A percentile compares a stretch with the other conserved stretches of the same genome.
Evolutionary conservation across 352 stramenopile genomes (phyloP).

Genomic region (Globisporangium lucens): DNA sequence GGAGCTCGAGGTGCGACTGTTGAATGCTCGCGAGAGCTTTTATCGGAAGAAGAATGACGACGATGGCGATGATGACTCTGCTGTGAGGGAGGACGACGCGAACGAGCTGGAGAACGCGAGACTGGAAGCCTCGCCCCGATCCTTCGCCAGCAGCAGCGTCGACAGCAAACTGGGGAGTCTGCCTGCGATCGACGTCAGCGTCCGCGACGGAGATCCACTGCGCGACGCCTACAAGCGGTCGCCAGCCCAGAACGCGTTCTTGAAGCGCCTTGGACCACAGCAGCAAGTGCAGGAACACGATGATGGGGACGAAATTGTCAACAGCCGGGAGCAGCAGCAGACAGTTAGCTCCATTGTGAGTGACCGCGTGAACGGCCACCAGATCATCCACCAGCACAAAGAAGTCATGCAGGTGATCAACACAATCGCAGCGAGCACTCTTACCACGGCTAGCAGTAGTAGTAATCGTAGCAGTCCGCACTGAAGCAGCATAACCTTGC

Average conservation of each 20-base stretch:
- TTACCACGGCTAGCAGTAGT: not conserved
- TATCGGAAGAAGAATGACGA: constrained; percentile 18
- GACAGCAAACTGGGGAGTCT: constrained; percentile 10
- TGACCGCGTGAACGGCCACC: constrained; percentile 14
- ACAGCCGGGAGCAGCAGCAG: not conserved
- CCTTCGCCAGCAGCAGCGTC: not conserved
- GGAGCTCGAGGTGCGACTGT: constrained; percentile 31
- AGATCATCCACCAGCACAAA: constrained; percentile 33
- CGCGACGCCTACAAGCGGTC: constrained; percentile 27
- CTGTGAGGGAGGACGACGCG: not conserved
- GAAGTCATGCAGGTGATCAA: constrained; percentile 29
- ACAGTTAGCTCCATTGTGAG: not conserved
- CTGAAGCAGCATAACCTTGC: not conserved
- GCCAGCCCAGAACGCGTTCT: constrained; percentile 63
- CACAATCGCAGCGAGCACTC: constrained; percentile 6
- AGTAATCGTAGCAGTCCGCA: not conserved
- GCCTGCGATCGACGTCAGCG: constrained; percentile 17
- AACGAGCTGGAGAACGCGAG: constrained; percentile 4
- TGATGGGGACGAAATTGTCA: not conserved
- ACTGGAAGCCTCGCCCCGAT: not conserved
- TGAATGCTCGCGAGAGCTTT: constrained; percentile 26
- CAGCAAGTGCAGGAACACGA: not conserved
- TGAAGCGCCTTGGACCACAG: constrained; percentile 31
- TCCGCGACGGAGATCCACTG: not conserved
- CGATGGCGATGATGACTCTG: not conserved